Percentiles rank a stretch among this genome's conserved stretches.
phyloP scores from a whole-genome alignment of 768 basidiomycete genomes.

The Serendipita sp. region DNA sequence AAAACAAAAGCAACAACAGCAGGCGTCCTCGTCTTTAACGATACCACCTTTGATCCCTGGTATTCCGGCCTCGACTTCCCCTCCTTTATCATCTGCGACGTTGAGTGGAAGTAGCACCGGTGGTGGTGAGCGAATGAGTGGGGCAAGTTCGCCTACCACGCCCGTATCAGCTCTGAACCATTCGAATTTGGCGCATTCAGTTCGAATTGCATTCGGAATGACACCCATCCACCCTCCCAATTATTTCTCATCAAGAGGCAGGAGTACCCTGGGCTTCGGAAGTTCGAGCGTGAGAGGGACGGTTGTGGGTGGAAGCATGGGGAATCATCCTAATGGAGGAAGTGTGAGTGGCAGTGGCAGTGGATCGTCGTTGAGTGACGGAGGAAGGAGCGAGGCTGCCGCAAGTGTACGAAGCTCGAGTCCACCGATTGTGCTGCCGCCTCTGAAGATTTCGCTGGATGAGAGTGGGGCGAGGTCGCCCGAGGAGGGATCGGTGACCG shows the following conservation, averaged over 20 bases:
- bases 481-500: background rate
- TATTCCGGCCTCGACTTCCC: background rate
- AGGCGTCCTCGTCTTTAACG: too few relatives aligned
- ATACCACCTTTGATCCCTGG: constrained; percentile 3
- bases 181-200: constrained; percentile 56
- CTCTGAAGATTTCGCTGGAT: background rate
- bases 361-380: too few relatives aligned
- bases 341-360: too few relatives aligned
- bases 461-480: background rate
- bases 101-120: too few relatives aligned
- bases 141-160: background rate
- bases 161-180: background rate
- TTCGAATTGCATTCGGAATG: constrained; percentile 83
- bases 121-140: background rate
- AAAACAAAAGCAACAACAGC: too few relatives aligned
- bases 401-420: background rate
- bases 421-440: background rate
- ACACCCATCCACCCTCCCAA: constrained; percentile 46
- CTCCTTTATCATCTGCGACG: background rate
- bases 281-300: background rate
- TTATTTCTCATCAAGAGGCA: background rate
- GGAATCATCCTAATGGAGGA: background rate
- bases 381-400: too few relatives aligned
- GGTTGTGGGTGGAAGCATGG: background rate
- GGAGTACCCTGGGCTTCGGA: background rate